phyloP scores from a whole-genome alignment of 1,284 basidiomycete species.

The Golubevia sp. region DNA sequence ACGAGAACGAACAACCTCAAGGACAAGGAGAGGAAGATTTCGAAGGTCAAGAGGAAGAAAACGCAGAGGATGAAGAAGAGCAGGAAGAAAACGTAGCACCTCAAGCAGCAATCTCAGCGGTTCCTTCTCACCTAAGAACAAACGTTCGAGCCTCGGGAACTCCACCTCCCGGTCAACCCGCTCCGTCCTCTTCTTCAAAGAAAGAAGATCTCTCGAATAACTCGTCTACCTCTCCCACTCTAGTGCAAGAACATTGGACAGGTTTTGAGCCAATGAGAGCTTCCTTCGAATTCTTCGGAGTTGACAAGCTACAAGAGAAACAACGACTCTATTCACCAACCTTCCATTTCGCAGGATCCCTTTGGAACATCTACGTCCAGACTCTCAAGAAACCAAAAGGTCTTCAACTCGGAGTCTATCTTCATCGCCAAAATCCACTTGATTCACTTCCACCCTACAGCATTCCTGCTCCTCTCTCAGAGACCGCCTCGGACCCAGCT shows the following conservation, averaged over 20 bases:
- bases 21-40: background rate
- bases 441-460: conserved; percentile 64
- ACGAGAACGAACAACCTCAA: conserved; percentile 23
- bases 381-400: conserved; percentile 74
- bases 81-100: conserved; percentile 61
- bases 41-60: conserved; percentile 42
- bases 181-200: background rate
- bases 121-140: background rate
- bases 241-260: background rate
- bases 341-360: conserved; percentile 63
- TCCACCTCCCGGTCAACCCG: background rate
- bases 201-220: too few species aligned
- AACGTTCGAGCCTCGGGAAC: background rate
- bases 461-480: conserved; percentile 65
- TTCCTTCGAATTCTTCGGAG: conserved; percentile 86
- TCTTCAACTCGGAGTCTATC: conserved; percentile 83
- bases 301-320: conserved; percentile 81
- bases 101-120: background rate
- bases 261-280: conserved; percentile 63
- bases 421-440: conserved; percentile 80
- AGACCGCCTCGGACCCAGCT: too few species aligned
- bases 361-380: conserved; percentile 79
- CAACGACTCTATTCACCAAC: conserved; percentile 68
- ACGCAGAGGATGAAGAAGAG: conserved; percentile 47
- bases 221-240: conserved; percentile 49